These are phyloP conservation scores for Phalaenopsis equestris DNA, from an alignment of 106 monocot genomes.

Conservation along the genomic window DNA sequence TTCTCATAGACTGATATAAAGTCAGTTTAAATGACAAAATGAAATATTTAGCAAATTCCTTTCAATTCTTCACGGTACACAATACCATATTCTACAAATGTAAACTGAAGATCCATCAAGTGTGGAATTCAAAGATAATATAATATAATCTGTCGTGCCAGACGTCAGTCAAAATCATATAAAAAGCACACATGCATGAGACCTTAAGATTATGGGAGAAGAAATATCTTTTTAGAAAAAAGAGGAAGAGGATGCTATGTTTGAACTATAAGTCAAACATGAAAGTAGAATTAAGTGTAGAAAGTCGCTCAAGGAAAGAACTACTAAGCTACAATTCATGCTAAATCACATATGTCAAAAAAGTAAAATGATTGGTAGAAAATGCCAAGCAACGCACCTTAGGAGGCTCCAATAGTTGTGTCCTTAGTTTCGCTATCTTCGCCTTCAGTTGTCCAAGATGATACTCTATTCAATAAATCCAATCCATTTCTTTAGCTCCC, in stretches of 20 bases:
- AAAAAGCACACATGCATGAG: not conserved
- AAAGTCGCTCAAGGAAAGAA: not conserved
- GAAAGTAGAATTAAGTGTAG: not conserved
- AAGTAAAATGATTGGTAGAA: not conserved
- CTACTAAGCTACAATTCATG: not conserved
- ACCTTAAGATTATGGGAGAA: not conserved
- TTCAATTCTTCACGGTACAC: not conserved
- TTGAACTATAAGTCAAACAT: not conserved
- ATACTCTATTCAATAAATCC: conserved; percentile 51
- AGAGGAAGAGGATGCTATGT: not conserved
- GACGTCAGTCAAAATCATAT: not conserved
- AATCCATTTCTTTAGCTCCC: not conserved
- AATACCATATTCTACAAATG: not conserved
- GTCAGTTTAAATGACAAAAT: too few relatives aligned
- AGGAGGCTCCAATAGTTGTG: conserved; percentile 92
- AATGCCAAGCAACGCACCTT: conserved; percentile 58
- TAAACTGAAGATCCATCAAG: not conserved
- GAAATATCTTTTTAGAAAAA: not conserved
- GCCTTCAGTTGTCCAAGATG: conserved; percentile 99
- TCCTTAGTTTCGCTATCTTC: conserved; percentile 94
- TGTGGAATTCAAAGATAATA: not conserved
- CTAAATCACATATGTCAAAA: not conserved
- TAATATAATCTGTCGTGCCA: not conserved
- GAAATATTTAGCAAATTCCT: too few relatives aligned
- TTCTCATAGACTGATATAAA: too few relatives aligned